Evolutionary conservation across 768 basidiomycete species (phyloP), one percentile per base, ranked within the genome.

Genomic region (Termitomyces sp.): DNA sequence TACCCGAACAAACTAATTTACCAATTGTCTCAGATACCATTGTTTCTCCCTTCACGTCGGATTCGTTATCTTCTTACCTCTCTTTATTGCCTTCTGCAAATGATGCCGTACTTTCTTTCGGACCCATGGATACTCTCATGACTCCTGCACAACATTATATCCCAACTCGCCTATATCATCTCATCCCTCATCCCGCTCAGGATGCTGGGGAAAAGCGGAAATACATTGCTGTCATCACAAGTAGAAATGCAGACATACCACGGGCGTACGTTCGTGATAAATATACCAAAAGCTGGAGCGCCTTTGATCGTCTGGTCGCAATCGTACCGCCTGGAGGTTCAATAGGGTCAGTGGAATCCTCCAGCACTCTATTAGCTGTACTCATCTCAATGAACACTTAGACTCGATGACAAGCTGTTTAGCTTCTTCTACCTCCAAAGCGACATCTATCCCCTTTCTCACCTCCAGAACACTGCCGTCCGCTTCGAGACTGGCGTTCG

Each of bases 271-370:
- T 93, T 49, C 84, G 91, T 58, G 91, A 93, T 64, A 89, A 92
- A 88, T 94, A 94, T 68, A 93, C 91, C 28, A 94, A 94, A 72
- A 91, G 89, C 63, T 94, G 93, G 92, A 91, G 89, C 68, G 91
- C 91, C 2, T 93, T 95, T 66, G 91, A 93, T 69, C 84, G 92
- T 10, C 81, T 95, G 6, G 88, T 94, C 18, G 88, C 89, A 5
- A 91, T 94, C 61, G 91, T 94, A 0, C 91, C 92, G n/a, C 91
- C 91, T 0, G 92, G 91, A 10, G 92, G 92, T 7, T 91, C 89
- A 0, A 93, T 93, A 57, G 92, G 92, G 88, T 91, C 68, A 43
- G 86, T 75, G 49, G 30, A 10, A 23, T 44, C 46, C 20, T 33
- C 41, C 13, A 28, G 20, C 58, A 43, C 40, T 55, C 23, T 35